phyloP scores from a whole-genome alignment of 495 filamentous ascomycete species.

The Aspergillus saccharolyticus region DNA sequence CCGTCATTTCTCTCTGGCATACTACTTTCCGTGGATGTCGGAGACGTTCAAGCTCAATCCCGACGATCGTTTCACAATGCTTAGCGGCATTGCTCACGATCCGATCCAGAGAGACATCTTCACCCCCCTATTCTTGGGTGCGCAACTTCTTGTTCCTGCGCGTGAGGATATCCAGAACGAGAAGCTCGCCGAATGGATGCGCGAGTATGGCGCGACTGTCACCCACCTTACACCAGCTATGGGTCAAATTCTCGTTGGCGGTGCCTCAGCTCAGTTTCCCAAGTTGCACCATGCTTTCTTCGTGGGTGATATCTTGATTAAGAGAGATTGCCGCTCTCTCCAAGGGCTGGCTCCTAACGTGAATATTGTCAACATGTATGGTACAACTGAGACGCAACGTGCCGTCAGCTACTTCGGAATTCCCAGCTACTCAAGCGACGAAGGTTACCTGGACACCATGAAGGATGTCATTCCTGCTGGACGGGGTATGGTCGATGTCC shows the following conservation, averaged over 20 bases:
- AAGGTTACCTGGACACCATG: constrained; percentile 63
- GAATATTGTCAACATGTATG: constrained; percentile 85
- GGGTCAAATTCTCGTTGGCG: constrained; percentile 92
- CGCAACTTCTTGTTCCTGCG: constrained; percentile 73
- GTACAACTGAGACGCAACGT: constrained; percentile 85
- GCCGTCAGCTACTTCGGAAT: constrained; percentile 86
- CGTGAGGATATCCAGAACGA: constrained; percentile 86
- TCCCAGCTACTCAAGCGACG: constrained; percentile 61
- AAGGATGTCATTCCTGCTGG: constrained; percentile 82
- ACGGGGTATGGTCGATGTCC: constrained; percentile 87
- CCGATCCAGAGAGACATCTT: constrained; percentile 93
- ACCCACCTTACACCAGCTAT: constrained; percentile 91
- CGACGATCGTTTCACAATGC: constrained; percentile 77
- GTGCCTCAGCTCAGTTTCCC: constrained; percentile 71
- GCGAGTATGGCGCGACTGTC: constrained; percentile 68
- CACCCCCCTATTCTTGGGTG: constrained; percentile 85
- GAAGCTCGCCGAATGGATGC: constrained; percentile 88
- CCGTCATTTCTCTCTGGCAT: constrained; percentile 79
- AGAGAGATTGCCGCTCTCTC: constrained; percentile 75
- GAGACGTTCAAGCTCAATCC: constrained; percentile 69
- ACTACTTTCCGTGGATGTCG: constrained; percentile 93
- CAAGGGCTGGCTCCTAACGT: constrained; percentile 74
- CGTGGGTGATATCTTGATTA: constrained; percentile 88
- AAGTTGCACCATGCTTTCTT: constrained; percentile 80
- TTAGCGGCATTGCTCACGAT: constrained; percentile 81